phyloP scores from a whole-genome alignment of 2,329 filamentous ascomycete genomes.

The Paraphoma sp. region DNA sequence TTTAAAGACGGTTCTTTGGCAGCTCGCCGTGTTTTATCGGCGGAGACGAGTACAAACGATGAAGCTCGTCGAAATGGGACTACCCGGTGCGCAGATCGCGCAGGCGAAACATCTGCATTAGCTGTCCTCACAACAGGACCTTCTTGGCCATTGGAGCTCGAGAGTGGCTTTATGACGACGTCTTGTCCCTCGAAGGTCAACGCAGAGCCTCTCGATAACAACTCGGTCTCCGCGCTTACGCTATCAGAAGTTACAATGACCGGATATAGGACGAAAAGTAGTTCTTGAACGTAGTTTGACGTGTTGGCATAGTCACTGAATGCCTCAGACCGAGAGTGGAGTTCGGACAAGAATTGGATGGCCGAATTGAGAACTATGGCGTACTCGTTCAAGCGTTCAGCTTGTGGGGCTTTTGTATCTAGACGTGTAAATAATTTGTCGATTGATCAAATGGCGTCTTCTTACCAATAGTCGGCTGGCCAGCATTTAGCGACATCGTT shows the following conservation, averaged over 20 bases:
- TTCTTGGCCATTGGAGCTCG: conserved; percentile 62
- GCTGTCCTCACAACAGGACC: conserved; percentile 77
- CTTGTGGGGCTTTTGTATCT: conserved; percentile 42
- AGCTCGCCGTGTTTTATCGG: conserved; percentile 63
- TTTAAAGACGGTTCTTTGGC: conserved; percentile 69
- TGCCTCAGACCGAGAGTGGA: conserved; percentile 75
- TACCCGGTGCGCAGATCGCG: conserved; percentile 54
- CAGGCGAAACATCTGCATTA: conserved; percentile 55
- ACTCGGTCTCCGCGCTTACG: conserved; percentile 81
- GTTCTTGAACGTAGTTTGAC: conserved; percentile 80
- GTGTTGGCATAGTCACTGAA: conserved; percentile 84
- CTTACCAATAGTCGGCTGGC: conserved; percentile 52
- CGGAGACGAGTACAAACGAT: conserved; percentile 87
- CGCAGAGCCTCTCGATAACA: conserved; percentile 81
- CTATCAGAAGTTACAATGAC: conserved; percentile 85
- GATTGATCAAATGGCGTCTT: too few species aligned
- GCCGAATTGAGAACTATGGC: conserved; percentile 75
- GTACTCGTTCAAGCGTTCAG: conserved; percentile 59
- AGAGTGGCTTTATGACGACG: conserved; percentile 80
- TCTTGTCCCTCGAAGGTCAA: conserved; percentile 87
- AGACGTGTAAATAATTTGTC: conserved; percentile 17
- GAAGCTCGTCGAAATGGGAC: conserved; percentile 79
- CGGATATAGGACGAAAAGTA: conserved; percentile 84
- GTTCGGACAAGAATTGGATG: conserved; percentile 77
- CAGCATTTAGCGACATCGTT: conserved; percentile 72